Evolutionary conservation across 1,284 basidiomycete genomes (phyloP), one percentile per base, ranked within the genome.

Genomic region (Naganishia sp.): DNA sequence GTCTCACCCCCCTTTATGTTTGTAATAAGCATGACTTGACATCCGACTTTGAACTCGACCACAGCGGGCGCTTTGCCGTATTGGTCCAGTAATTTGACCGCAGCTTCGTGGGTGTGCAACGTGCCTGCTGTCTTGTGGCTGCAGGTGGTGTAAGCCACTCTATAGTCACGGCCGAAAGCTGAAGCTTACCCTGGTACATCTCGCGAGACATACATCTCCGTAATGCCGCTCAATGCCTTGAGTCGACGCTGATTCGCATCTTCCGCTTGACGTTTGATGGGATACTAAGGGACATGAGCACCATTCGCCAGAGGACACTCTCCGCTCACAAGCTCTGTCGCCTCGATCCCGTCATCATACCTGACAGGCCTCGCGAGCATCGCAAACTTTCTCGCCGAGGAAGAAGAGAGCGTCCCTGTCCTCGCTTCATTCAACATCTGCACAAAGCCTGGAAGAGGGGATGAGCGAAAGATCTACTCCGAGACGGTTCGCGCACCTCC

Each of bases 361-460:
- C 48, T 15, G 23, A 80, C 71, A 13, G 72, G 70, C 18, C 90
- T 83, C 3, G 84, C 82, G 7, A 95, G 81, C 1, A 78, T 74
- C 64, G 81, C 82, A 81, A 94, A 93, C 28, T 82, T 83, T 6
- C 76, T 66, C 64, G 88, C 84, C 0, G 88, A 88, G 6, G 79
- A 75, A 7, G 77, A 69, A 7, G 85, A 81, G 69, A 94, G 79
- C n/a, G 75, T 80, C 4, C 93, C 94, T 71, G 89, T 88, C 16
- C 93, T 87, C 86, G 95, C 90, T 75, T 92, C 88, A 74, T 95
- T 95, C 52, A 97, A 80, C 84, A 96, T 92, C 72, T 91, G 85
- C 63, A 96, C 86, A 71, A 96, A 95, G 61, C 83, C 92, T 90
- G 70, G 2, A 28, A n/a, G 36, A 7, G n/a, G 43, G 7, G 1